Evolutionary conservation across 2,329 filamentous ascomycete species (phyloP).

Genomic region (Verticillium klebahnii): DNA sequence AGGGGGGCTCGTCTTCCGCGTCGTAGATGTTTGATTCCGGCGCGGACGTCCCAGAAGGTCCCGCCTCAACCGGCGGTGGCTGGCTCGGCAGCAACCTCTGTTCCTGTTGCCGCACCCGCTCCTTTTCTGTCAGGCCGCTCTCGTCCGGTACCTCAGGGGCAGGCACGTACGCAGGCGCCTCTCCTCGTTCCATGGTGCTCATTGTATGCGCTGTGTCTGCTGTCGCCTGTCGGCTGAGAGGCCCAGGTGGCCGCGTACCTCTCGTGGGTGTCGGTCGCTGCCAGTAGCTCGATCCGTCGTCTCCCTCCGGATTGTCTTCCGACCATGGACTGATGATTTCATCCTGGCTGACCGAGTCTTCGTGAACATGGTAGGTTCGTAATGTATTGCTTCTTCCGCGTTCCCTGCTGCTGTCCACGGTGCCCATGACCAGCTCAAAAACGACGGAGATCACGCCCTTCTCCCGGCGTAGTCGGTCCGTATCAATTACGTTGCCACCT

Average conservation of each 20-base stretch:
- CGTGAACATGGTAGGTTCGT: constrained; percentile 16
- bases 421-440: constrained; percentile 86
- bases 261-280: constrained; percentile 2
- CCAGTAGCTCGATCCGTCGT: constrained; percentile 10
- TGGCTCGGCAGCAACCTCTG: constrained; percentile 75
- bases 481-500: constrained; percentile 75
- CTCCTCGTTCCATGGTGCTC: background rate
- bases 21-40: constrained; percentile 41
- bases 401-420: constrained; percentile 61
- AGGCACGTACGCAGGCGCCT: constrained; percentile 48
- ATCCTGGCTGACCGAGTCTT: constrained; percentile 26
- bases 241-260: background rate
- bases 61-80: constrained; percentile 45
- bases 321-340: constrained; percentile 15
- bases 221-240: constrained; percentile 8
- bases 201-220: background rate
- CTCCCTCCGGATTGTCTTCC: constrained; percentile 4
- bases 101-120: constrained; percentile 73
- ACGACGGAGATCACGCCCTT: constrained; percentile 86
- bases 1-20: constrained; percentile 33
- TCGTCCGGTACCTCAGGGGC: constrained; percentile 58
- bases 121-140: constrained; percentile 71
- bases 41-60: constrained; percentile 27
- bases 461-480: constrained; percentile 77
- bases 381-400: constrained; percentile 13